Base-by-base conservation (phyloP, 2,329 filamentous ascomycete species). In the Cladosporium sp. region DNA sequence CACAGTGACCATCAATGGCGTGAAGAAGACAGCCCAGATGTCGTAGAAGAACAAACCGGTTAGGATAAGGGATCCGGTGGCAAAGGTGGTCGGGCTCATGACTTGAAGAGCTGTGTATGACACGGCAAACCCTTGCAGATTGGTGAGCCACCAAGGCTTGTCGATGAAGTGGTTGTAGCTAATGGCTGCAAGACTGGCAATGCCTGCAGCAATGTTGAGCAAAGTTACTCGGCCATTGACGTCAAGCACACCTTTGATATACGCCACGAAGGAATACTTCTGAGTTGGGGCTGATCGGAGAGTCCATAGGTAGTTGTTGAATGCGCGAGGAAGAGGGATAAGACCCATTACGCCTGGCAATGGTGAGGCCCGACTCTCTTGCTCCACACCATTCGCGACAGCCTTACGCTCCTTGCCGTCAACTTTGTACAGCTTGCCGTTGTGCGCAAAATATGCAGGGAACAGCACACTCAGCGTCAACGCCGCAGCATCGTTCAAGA, bases 11-110 rank as follows among this genome's bases (percentile, higher is more conserved):
- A 95, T 95, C 75, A 91, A 88, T 0, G 91, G 91, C 81, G 91
- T 93, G 75, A 90, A 95, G 75, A 95, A 95, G 6, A 95, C 91
- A 83, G 94, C 93, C 77, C 95, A 88, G 58, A 99, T 94, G 75
- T 99, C 94, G 74, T 99, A 99, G 74, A 96, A 87, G 80, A 98
- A 98, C 0, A 98, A 82, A 0, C 90, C 91, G 11, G 83, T 80
- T 1, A 98, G 82, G 11, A 98, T 88, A 52, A 93, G 78, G 7
- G 89, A 90, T 0, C 92, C 92, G 0, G 91, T 97, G 64, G 85
- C 80, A 74, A 97, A 96, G 0, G 92, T 94, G 0, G 93, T 96
- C 0, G 93, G 93, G 1, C 93, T 96, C 81, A 98, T 87, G 62
- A 96, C 80, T 72, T 94, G 87, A 64, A 97, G 84, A 4, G 91